Evolutionary conservation across 2,329 filamentous ascomycete species (phyloP), one percentile per base, ranked within the genome.

Genomic region (Zelopaecilomyces penicillatus): DNA sequence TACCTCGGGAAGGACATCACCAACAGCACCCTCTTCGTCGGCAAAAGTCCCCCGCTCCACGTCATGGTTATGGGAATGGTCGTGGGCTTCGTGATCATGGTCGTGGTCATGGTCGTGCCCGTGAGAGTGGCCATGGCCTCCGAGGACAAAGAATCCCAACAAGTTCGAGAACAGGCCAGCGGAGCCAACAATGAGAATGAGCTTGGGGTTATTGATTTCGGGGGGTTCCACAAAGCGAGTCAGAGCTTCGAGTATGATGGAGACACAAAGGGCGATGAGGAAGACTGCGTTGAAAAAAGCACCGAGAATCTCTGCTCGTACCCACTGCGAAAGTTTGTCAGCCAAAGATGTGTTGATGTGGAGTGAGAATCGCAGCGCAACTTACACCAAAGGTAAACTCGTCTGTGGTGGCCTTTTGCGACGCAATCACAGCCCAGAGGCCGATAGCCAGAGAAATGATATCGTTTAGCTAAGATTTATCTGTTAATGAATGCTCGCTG

Each of bases 251-350:
- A 98, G 82, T 59, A 97, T 86, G 65, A 98, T 98, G 41, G 91
- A 94, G 45, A 98, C 75, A 68, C 93, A 98, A 6, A 98, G 78
- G 6, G 93, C 93, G 59, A 98, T 93, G 37, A 98, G 75, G 70
- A 98, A 98, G 38, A 97, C 91, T 54, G 93, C 93, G 59, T 98
- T 98, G 68, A 97, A 87, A 56, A 97, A 83, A 39, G 93, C 93
- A 59, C 93, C 93, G 5, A 98, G 76, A 8, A 95, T 97, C 72
- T 98, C 93, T 32, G 93, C 93, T 55, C 93, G 87, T 72, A 97
- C 85, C 87, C 90, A 98, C 85, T 91, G 56, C 6, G 30, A 27
- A 19, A 19, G 19, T 19, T 19, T 19, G 19, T 19, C 19, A 19
- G 19, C 19, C 19, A 29, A 27, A 10, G 28, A 31, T 8, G 27